Base-by-base conservation (phyloP, 768 basidiomycete genomes). In the Thelephora ganbajun region DNA sequence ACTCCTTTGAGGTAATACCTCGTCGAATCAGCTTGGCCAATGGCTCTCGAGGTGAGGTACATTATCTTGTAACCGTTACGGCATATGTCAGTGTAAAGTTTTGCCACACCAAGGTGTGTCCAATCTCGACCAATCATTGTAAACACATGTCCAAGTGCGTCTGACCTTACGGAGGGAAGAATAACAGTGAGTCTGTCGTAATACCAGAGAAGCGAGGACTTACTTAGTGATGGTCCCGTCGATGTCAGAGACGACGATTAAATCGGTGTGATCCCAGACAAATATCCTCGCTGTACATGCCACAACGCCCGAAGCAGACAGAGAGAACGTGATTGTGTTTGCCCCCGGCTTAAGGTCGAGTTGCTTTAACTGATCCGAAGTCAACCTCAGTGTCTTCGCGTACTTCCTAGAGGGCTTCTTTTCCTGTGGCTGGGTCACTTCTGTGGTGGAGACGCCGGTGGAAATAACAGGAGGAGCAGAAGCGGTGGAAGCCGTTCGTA, bases 221-320 rank as follows among this genome's bases (percentile, higher is more conserved):
- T 53, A 94, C 91, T 97, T 98, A 7, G 96, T 99, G 59, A 99
- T 99, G 1, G 94, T 99, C 5, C 96, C 96, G 58, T 99, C 96
- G 51, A 99, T 98, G 58, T 99, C 96, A 36, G 92, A 96, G 35
- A 99, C 79, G 20, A 99, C 86, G 18, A 99, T 77, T 2, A 74
- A 72, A 57, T 96, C 92, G 2, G 80, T 80, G n/a, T 80, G 76
- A 49, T 97, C 88, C 93, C 92, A 98, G 19, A 98, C 72, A 55
- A 99, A 99, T 51, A 99, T 87, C 4, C 91, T 74, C 16, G 96
- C 89, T 2, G 91, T 81, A 50, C 92, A 94, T 2, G 84, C 88
- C 1, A 86, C 76, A 1, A 72, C 73, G 4, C 88, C 87, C 1
- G 86, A 80, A 2, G 84, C 74, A 11, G 88, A 87, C 35, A 97